Base-by-base conservation (phyloP, 495 filamentous ascomycete genomes). In the Aspergillus egyptiacus region DNA sequence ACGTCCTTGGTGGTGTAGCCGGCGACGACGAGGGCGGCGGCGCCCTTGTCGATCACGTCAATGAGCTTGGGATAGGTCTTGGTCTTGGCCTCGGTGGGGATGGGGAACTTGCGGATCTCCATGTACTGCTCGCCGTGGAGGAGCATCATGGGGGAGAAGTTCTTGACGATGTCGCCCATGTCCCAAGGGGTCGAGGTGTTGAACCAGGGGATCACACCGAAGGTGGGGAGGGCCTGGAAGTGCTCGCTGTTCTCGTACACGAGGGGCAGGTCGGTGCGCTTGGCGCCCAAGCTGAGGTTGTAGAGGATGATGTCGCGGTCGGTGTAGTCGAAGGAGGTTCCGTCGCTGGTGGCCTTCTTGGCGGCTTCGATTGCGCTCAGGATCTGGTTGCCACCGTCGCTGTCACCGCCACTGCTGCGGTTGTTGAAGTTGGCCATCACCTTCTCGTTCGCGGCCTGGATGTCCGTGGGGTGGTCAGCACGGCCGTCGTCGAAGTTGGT, bases 91-190 rank as follows among this genome's bases (percentile, higher is more conserved):
- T 82, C 76, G 41, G 93, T 97, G 24, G 94, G 93, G 67, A 98
- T 89, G 39, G 94, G 93, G 74, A 81, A 96, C 67, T 91, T 87
- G 64, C 84, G 84, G 64, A 98, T 80, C 67, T 97, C 94, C 56
- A 97, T 87, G 77, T 91, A 98, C 72, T 98, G 93, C 73, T 98
- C 93, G 60, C 93, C 93, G 76, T 98, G 93, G 15, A 98, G 84
- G 41, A 98, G 82, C 91, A 97, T 96, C 94, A 96, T 98, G 54
- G 91, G 91, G 5, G 79, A 86, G 79, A 95, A 98, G 72, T 97
- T 88, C 61, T 89, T 88, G 33, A 97, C 83, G 53, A 98, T 72
- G 19, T 95, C 87, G 53, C 83, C 77, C 55, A 91, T 73, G 72
- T 72, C 80, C 76, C 84, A 98, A 44, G 94, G 89, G 41, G 79